Base-by-base conservation (phyloP, 306 rosid species). In the Aeschynomene evenia region DNA sequence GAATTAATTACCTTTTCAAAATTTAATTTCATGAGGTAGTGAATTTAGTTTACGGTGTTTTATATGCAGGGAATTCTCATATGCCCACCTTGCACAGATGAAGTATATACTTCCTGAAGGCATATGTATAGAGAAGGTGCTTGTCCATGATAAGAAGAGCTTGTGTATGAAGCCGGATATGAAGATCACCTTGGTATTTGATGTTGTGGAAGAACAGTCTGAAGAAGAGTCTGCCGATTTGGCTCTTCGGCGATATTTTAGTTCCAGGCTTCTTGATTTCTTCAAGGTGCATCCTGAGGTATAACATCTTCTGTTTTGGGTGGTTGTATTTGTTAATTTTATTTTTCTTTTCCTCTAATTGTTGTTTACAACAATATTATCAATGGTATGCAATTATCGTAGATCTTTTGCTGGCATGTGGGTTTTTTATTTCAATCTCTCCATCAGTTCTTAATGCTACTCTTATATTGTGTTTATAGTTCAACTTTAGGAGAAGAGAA, bases 31-130 rank as follows among this genome's bases (percentile, higher is more conserved):
- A 13, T 34, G 22, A 51, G 34, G 62, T n/a, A 61, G 56, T 29
- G 59, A 23, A 51, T 51, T 57, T 62, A 49, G 18, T 42, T 36
- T 73, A n/a, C 51, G 55, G 46, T 67, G 40, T 73, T 65, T 67
- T 69, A 45, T 63, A 81, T 78, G 11, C 86, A 87, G 94, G 75
- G 31, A 85, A 29, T 87, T 90, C 51, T 82, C 59, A 26, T 55
- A 63, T 81, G 11, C 10, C 55, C 84, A 87, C 79, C 91, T 85
- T 71, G 89, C 90, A 0, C 89, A 82, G 79, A 85, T 87, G n/a
- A 84, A 82, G 59, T 82, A 80, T 79, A 54, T 90, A 73, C 75
- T 91, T 59, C 85, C 89, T 22, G 89, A 91, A 76, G 84, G 85
- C 36, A 22, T 86, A 52, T 65, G 55, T 14, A 65, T 87, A 36